Evolutionary conservation across 2,329 filamentous ascomycete genomes (phyloP).

Genomic region (Clarireedia monteithiana): DNA sequence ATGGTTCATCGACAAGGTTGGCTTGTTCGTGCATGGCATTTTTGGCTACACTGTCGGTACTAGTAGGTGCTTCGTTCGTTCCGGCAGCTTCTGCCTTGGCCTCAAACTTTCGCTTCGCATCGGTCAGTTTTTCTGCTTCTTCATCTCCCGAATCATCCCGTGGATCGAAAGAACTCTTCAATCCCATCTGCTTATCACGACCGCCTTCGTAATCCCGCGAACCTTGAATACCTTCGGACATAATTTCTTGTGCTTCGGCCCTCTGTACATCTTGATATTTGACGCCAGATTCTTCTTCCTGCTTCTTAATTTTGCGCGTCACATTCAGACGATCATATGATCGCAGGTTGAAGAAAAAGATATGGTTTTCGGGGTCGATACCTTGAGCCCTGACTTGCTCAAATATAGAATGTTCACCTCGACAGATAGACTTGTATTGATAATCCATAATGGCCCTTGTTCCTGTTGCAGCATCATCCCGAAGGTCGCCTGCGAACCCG

Average conservation of each 20-base stretch:
- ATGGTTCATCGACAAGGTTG: constrained; percentile 59
- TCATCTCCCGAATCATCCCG: constrained; percentile 29
- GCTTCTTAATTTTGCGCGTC: constrained; percentile 62
- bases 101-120: constrained; percentile 47
- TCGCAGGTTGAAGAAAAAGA: constrained; percentile 91
- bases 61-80: constrained; percentile 21
- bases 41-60: constrained; percentile 53
- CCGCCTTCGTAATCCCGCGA: constrained; percentile 36
- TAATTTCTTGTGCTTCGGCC: constrained; percentile 82
- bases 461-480: constrained; percentile 73
- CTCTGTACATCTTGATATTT: constrained; percentile 81
- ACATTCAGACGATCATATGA: constrained; percentile 90
- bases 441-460: constrained; percentile 96
- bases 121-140: constrained; percentile 33
- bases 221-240: constrained; percentile 65
- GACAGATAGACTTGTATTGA: constrained; percentile 91
- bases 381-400: constrained; percentile 66
- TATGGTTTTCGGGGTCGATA: constrained; percentile 69
- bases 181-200: constrained; percentile 40
- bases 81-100: constrained; percentile 33
- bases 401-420: constrained; percentile 86
- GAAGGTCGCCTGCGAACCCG: constrained; percentile 86
- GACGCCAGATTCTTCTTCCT: constrained; percentile 75
- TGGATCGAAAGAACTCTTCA: constrained; percentile 27
- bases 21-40: constrained; percentile 70